Conservation (phyloP, 768 basidiomycete species). For the Podaxis pistillaris region DNA sequence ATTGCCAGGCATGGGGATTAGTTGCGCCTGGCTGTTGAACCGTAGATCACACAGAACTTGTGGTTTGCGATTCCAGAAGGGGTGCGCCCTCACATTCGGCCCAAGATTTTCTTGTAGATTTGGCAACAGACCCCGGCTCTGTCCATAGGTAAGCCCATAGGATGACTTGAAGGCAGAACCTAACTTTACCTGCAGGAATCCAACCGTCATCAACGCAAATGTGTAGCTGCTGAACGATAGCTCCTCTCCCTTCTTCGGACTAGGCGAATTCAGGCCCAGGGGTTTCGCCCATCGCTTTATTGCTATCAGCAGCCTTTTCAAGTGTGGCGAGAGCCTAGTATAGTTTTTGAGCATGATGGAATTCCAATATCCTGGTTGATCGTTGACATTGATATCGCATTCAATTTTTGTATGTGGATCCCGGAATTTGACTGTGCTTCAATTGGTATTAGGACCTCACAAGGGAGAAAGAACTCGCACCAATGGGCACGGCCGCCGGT, state of each 20-base stretch:
- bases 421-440: conserved; percentile 47
- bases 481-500: conserved; percentile 44
- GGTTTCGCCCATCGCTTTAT: conserved; percentile 64
- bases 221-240: conserved; percentile 62
- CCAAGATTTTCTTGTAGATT: conserved; percentile 47
- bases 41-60: conserved; percentile 6
- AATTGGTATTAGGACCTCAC: not conserved
- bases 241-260: conserved; percentile 17
- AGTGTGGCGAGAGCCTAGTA: conserved; percentile 41
- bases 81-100: conserved; percentile 13
- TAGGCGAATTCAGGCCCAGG: conserved; percentile 48
- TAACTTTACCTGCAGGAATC: conserved; percentile 50
- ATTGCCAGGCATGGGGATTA: not conserved
- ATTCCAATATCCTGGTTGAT: conserved; percentile 53
- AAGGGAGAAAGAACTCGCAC: conserved; percentile 21
- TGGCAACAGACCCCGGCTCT: conserved; percentile 47
- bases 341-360: conserved; percentile 52
- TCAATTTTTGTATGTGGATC: conserved; percentile 39
- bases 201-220: conserved; percentile 58
- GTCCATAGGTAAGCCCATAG: not conserved
- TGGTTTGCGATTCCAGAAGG: conserved; percentile 12
- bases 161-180: not conserved
- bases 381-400: conserved; percentile 64
- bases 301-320: conserved; percentile 41
- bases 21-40: not conserved